Base-by-base conservation (phyloP, 2,329 filamentous ascomycete genomes). In the Diaporthe batatas region DNA sequence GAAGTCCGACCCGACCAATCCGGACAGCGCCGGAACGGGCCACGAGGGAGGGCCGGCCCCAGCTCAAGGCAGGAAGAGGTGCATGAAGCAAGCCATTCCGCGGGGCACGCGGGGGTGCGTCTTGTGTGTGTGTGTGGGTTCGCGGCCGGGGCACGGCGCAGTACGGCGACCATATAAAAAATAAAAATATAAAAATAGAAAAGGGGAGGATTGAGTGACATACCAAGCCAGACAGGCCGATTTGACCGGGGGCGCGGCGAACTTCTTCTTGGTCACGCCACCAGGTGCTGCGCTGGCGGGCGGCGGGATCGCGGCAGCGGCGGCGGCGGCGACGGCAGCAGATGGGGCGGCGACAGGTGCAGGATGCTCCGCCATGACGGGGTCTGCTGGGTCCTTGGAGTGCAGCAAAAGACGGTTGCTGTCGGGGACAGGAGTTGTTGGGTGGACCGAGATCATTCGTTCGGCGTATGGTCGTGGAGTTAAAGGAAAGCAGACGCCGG, bases 211-310 rank as follows among this genome's bases (percentile, higher is more conserved):
- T 53, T 44, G 62, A 53, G 32, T 65, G 59, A 80, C 83, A 73
- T 82, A 87, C 86, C 86, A 87, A 69, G 85, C 83, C 72, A 87
- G 81, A 75, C 86, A 87, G 29, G 86, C 86, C 67, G 85, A 81
- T 77, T 87, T 88, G 36, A 87, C 85, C 1, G 86, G 86, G 64
- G 86, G 86, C 36, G 82, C 81, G 57, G 83, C 83, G 76, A 85
- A 85, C 77, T 85, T 85, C 80, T 82, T 83, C 74, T 75, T 76
- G 34, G 74, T 70, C 62, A 72, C 76, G 55, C 75, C 73, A 62
- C 70, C 18, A 21, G 5, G 6, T 6, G 16, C 12, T 12, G 39
- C 39, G 58, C 36, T n/a, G 23, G 58, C 36, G 34, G 55, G 72
- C 32, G 21, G 49, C 64, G 7, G 62, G 47, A 62, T 42, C 3